Conservation (phyloP, 495 filamentous ascomycete species). For the Durotheca rogersii region DNA sequence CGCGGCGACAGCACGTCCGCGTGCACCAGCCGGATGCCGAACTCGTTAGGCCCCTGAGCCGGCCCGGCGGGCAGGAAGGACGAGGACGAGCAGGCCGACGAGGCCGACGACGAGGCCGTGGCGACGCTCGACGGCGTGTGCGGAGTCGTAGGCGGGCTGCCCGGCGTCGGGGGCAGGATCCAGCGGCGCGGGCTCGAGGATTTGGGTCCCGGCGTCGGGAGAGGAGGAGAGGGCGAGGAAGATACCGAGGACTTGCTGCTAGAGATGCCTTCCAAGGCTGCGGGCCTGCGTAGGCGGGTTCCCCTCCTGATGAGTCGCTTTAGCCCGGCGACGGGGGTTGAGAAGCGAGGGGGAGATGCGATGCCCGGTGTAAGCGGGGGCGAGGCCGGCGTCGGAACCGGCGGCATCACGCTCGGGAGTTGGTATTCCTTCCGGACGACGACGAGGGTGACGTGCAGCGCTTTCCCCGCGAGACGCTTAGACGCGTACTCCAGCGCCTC, state of each 20-base stretch:
- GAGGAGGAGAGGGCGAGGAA: conserved; percentile 37
- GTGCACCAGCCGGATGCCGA: conserved; percentile 43
- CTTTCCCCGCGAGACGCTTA: conserved; percentile 48
- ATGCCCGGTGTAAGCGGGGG: conserved; percentile 30
- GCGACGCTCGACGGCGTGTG: conserved; percentile 43
- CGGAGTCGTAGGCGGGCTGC: conserved; percentile 41
- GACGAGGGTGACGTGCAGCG: conserved; percentile 48
- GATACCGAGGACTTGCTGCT: conserved; percentile 43
- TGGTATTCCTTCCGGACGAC: conserved; percentile 53
- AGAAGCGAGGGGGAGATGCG: conserved; percentile 34
- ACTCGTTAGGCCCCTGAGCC: conserved; percentile 34
- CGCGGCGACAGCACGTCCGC: conserved; percentile 34
- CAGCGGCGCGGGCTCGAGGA: conserved; percentile 37
- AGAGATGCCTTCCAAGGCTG: conserved; percentile 42
- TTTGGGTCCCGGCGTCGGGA: no score
- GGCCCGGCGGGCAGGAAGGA: no score
- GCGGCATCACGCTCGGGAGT: conserved; percentile 35
- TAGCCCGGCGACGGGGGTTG: conserved; percentile 37
- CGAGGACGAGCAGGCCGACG: no score
- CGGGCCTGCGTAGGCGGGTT: conserved; percentile 28
- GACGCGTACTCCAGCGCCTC: conserved; percentile 55
- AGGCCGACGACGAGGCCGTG: conserved; percentile 35
- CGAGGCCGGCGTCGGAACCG: conserved; percentile 32
- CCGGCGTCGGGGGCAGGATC: conserved; percentile 25
- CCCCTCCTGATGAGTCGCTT: conserved; percentile 44